Evolutionary conservation across 2,329 filamentous ascomycete species (phyloP).

Genomic region (Ophiostoma quercus): DNA sequence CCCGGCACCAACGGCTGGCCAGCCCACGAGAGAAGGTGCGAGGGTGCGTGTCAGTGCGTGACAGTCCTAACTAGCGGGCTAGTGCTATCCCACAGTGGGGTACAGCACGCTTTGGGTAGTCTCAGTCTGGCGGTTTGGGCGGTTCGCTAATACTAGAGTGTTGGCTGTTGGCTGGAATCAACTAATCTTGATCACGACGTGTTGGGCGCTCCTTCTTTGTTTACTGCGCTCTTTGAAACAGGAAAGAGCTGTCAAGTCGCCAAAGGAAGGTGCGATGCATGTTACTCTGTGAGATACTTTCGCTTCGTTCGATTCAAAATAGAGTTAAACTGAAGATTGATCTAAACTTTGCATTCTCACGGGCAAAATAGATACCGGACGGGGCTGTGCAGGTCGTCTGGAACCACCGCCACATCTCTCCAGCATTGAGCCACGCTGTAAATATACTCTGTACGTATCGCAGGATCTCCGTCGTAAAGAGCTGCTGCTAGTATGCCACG

Average conservation of each 20-base stretch:
- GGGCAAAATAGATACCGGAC: background rate
- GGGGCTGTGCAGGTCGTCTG: background rate
- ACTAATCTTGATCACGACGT: background rate
- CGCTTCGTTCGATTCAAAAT: background rate
- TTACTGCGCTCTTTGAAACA: background rate
- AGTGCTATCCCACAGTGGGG: constrained; percentile 1
- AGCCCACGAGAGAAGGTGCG: background rate
- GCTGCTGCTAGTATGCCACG: background rate
- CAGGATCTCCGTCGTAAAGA: background rate
- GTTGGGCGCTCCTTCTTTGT: background rate
- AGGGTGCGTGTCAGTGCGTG: background rate
- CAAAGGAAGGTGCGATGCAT: background rate
- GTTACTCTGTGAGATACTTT: background rate
- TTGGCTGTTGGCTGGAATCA: background rate
- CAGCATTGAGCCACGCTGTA: background rate
- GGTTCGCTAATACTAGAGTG: too few relatives aligned
- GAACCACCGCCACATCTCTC: background rate
- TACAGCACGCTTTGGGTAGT: background rate
- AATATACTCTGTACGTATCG: background rate
- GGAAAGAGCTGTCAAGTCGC: background rate
- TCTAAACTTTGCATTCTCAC: too few relatives aligned
- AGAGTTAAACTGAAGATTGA: background rate
- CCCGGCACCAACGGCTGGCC: constrained; percentile 3
- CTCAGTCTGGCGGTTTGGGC: background rate
- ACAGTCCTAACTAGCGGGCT: background rate